Evolutionary conservation across 225 moss, liverwort and hornwort genomes (phyloP), one percentile per base, ranked within the genome.

Genomic region (Neckera pumila): DNA sequence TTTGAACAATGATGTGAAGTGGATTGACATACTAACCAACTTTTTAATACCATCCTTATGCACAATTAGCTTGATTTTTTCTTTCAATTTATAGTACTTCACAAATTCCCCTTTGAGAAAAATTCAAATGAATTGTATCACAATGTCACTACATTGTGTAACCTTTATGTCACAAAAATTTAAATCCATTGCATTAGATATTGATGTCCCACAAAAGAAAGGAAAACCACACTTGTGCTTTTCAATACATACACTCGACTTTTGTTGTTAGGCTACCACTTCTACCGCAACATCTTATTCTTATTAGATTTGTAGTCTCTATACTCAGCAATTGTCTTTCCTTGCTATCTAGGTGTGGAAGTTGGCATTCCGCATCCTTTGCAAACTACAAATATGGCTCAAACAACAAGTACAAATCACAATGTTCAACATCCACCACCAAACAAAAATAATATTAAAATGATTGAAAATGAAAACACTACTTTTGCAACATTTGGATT

Each of bases 251-350:
- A 97, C 95, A 97, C 95, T 53, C 94, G 93, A 54, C 95, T 95
- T 89, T 97, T 96, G 79, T 96, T 97, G 70, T 97, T 97, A 54
- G 97, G 94, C 96, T 95, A 97, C 89, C 93, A 96, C 95, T 95
- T 94, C 51, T 94, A 96, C 58, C 53, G 86, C 8, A 97, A 73
- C 33, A 70, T 92, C 95, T 95, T 90, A 49, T 85, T 89, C 63
- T 92, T 93, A 45, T 95, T 95, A 84, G 96, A 95, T 89, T 96
- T 93, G 91, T 94, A 97, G 89, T 94, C 93, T 97, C 95, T 90
- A 95, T 92, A 57, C 56, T 72, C 58, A 97, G 85, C 59, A 91
- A 82, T 80, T 92, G 89, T 36, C 94, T 95, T 79, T 96, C 93
- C 88, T 94, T 93, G 28, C 89, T 94, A 19, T 93, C 89, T 10